Base-by-base conservation (phyloP, 495 filamentous ascomycete genomes). In the Neurospora africana region DNA sequence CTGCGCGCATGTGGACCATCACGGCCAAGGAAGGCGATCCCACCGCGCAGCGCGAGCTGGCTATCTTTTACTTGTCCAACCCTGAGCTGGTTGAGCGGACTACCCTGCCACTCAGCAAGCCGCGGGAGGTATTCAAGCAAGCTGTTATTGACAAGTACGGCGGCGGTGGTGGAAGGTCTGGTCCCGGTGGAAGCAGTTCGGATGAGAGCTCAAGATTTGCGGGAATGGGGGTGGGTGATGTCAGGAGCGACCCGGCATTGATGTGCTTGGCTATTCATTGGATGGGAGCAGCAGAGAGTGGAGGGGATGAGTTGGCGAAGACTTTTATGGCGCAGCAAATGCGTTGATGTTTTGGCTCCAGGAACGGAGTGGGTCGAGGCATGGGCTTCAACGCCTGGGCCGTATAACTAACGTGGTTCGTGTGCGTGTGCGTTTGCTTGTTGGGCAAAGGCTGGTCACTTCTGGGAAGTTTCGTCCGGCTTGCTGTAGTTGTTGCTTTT, bases 191-290 rank as follows among this genome's bases (percentile, higher is more conserved):
- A 73, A 11, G 74, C 19, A 71, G 23, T n/a, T 71, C 67, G 4
- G 73, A 73, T 17, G 70, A 68, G 5, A 72, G 70, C 27, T 33
- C 53, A 1, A 65, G 53, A 2, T 65, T 65, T 44, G 73, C 79
- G 17, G 77, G 76, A 36, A 82, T 79, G 72, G 83, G 81, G 41
- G 71, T 74, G 27, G 78, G 79, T 11, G 89, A 90, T 61, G 88
- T 90, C 17, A 83, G 91, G 53, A 89, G 89, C 69, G 94, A 99
- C 78, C 93, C 95, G 21, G 89, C 91, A 68, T 93, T 93, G 11
- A 97, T 99, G 91, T 97, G 95, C 77, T 86, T 98, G 70, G 95
- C 96, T 5, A 91, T 97, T 77, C 95, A 99, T 83, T 99, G 95
- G 95, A 98, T 98, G 95, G 93, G 94, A 83, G 83, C 94, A 73